phyloP scores from a whole-genome alignment of 2,329 filamentous ascomycete species.

The Macrophomina tecta region DNA sequence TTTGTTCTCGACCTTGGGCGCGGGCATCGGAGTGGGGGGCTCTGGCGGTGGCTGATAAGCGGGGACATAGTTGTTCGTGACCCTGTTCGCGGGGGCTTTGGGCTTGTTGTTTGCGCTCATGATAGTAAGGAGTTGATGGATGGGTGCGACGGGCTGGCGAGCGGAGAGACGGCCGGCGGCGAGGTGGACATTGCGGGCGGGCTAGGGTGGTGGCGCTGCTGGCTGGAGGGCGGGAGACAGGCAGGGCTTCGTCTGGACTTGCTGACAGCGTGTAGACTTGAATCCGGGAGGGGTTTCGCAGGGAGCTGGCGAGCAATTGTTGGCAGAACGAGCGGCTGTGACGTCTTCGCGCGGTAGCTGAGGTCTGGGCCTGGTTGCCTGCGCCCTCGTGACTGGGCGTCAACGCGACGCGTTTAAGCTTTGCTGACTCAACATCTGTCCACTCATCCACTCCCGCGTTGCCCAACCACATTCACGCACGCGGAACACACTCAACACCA shows the following conservation, averaged over 20 bases:
- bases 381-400: constrained; percentile 3
- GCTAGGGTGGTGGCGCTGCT: neutral
- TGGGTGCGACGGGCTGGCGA: neutral
- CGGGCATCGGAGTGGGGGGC: constrained; percentile 6
- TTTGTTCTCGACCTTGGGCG: constrained; percentile 26
- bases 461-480: neutral
- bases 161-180: neutral
- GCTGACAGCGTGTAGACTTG: constrained; percentile 7
- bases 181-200: neutral
- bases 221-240: neutral
- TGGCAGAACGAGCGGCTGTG: constrained; percentile 12
- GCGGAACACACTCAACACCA: no score
- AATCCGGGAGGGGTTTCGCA: neutral
- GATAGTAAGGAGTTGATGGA: neutral
- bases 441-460: neutral
- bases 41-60: constrained; percentile 16
- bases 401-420: neutral
- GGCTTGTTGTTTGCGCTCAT: constrained; percentile 19
- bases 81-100: neutral
- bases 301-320: constrained; percentile 10
- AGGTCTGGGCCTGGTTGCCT: constrained; percentile 7
- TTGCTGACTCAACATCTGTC: neutral
- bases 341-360: constrained; percentile 3
- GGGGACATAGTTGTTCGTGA: constrained; percentile 21
- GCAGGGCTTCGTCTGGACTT: neutral